Evolutionary conservation across 2,329 filamentous ascomycete species (phyloP), one percentile per base, ranked within the genome.

Genomic region (Cephalotrichum gorgonifer): DNA sequence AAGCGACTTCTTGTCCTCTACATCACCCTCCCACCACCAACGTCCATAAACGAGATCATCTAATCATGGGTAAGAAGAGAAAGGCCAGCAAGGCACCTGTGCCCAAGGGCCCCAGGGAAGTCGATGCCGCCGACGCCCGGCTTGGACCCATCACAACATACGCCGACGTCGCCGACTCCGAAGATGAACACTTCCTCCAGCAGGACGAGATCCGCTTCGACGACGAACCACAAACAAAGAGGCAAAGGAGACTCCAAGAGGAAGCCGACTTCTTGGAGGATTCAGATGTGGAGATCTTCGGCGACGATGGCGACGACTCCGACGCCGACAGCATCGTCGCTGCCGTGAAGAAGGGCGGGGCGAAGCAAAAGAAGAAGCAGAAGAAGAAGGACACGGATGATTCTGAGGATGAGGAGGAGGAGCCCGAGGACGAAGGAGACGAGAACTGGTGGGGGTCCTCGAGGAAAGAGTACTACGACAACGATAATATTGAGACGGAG

Each of bases 391-490:
- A 55, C 26, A 56, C 54, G 14, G 70, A 81, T 54, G 64, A 68
- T 9, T 79, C 76, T 2, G 81, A 84, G 48, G 74, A 54, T 15
- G 57, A 45, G 7, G 60, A 73, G 22, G 74, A 72, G 31, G 71
- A 74, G 6, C 75, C 72, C 3, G 78, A 76, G 17, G 76, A 75
- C 6, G 74, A 77, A 26, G 72, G 70, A 3, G 79, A 80, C 39
- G 74, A 81, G 47, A 81, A 79, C 39, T 90, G 83, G 62, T 97
- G 93, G 90, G 93, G 91, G 27, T 78, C 85, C 4, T 89, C 87
- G 2, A 91, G 81, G 63, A 85, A 85, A 53, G 91, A 95, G 57
- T 95, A 96, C 68, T 98, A 98, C 67, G 79, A 95, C 69, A 87
- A 88, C 56, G 91, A 98, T 64, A 68, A 74, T 26, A 74, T 79